A percentile compares a stretch with the other conserved stretches of the same genome.
phyloP scores from a whole-genome alignment of 345 rosid genomes.

The Excoecaria agallocha region DNA sequence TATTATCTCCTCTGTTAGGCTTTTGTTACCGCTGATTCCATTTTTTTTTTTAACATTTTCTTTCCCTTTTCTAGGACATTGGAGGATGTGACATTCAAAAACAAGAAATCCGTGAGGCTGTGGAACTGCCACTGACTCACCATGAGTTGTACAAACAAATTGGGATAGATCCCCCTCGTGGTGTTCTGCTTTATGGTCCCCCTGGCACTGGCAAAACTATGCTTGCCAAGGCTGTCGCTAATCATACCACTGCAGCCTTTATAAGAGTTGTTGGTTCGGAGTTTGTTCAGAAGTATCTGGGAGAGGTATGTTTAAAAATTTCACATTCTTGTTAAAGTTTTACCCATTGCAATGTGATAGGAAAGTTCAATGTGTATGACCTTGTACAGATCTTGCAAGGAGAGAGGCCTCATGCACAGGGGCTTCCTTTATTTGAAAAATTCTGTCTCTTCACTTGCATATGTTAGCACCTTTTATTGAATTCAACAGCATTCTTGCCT shows the following conservation, averaged over 20 bases:
- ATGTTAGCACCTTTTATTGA: not conserved
- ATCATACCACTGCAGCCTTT: constrained; percentile 95
- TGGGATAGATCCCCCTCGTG: constrained; percentile 98
- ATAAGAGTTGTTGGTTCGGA: constrained; percentile 99
- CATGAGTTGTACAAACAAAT: constrained; percentile 93
- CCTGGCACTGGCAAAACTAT: constrained; percentile 99
- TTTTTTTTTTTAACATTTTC: not conserved
- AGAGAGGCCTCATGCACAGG: not conserved
- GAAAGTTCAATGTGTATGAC: not conserved
- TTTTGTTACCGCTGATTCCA: not conserved
- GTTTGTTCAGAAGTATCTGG: constrained; percentile 96
- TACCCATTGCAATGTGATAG: not conserved
- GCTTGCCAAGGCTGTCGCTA: constrained; percentile 99
- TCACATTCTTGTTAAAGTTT: not conserved
- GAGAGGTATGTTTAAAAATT: constrained; percentile 57
- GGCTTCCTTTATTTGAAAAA: not conserved
- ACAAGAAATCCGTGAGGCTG: constrained; percentile 99
- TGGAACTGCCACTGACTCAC: constrained; percentile 92
- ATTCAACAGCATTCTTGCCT: not conserved
- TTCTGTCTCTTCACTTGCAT: not conserved
- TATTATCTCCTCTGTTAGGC: not conserved
- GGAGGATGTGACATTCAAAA: constrained; percentile 99
- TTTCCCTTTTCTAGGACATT: constrained; percentile 56
- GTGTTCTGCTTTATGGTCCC: constrained; percentile 94
- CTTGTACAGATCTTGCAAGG: not conserved